Conservation (phyloP, 2,329 filamentous ascomycete species). For the Colletotrichum caudatum region DNA sequence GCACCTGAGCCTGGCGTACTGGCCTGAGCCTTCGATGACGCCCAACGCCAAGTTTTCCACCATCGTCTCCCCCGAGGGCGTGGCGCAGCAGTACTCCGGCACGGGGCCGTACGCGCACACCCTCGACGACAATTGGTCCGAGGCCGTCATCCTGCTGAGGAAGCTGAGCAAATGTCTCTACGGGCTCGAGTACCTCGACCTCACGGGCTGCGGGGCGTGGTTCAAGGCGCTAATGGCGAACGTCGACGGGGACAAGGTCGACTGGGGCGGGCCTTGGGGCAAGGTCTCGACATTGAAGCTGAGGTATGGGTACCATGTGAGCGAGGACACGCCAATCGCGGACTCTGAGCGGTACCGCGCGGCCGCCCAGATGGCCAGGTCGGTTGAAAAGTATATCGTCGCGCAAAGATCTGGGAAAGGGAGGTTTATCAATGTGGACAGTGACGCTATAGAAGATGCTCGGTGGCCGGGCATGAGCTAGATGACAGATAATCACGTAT, state of each 20-base stretch:
- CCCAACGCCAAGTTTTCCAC: slow-evolving; percentile 64
- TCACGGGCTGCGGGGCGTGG: slow-evolving; percentile 71
- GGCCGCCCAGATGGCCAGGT: slow-evolving; percentile 53
- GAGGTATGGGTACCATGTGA: slow-evolving; percentile 57
- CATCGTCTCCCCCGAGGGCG: slow-evolving; percentile 59
- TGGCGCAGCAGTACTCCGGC: slow-evolving; percentile 62
- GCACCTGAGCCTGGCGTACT: slow-evolving; percentile 71
- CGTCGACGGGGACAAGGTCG: slow-evolving; percentile 61
- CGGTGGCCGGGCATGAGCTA: slow-evolving; percentile 4
- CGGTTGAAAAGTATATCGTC: slow-evolving; percentile 62
- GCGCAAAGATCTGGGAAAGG: slow-evolving; percentile 61
- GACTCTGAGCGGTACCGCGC: slow-evolving; percentile 52
- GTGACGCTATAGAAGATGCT: slow-evolving; percentile 47
- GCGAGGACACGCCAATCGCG: slow-evolving; percentile 50
- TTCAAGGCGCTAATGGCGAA: slow-evolving; percentile 58
- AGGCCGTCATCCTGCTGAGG: slow-evolving; percentile 67
- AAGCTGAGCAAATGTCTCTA: slow-evolving; percentile 67
- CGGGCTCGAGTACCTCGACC: slow-evolving; percentile 69
- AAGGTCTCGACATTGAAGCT: slow-evolving; percentile 62
- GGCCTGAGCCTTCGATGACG: slow-evolving; percentile 71
- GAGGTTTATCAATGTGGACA: slow-evolving; percentile 62
- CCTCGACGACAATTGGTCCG: slow-evolving; percentile 70
- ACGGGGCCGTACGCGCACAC: slow-evolving; percentile 69
- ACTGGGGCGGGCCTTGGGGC: slow-evolving; percentile 67
- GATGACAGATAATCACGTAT: not conserved